Base-by-base conservation (phyloP, 2,329 filamentous ascomycete species). In the Apiospora arundinis region DNA sequence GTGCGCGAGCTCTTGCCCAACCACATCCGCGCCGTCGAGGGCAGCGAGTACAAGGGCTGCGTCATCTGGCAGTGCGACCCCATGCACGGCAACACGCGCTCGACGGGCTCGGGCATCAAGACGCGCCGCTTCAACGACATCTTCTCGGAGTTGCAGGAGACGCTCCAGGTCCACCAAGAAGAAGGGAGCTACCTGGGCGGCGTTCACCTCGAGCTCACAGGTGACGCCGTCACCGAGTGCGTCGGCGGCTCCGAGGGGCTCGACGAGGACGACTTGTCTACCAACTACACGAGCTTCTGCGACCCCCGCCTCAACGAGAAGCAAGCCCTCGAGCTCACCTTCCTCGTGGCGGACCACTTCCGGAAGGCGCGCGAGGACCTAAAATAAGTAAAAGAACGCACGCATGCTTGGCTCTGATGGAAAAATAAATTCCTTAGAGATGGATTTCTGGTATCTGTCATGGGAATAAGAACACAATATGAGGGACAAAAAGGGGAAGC, bases 11-110 rank as follows among this genome's bases (percentile, higher is more conserved):
- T 97, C 74, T 89, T 99, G 0, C 94, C 95, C 0, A 87, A 85
- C 11, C 96, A 98, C 82, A 98, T 99, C 80, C 90, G 92, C 75
- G 94, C 94, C 48, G 95, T 99, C 37, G 92, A 96, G 81, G 87
- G 87, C 76, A 95, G 93, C 71, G 94, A 91, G 82, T 91, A 90
- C 82, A 81, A 81, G 66, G 82, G 85, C 68, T 83, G 82, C 28
- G 94, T 97, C 4, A 94, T 98, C 76, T 98, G 95, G 95, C 96
- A 98, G 84, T 98, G 95, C 83, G 96, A 99, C 83, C 96, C 96
- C 28, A 99, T 99, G 96, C 96, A 99, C 83, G 96, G 96, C 74
- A 92, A 92, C 83, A 92, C 90, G 48, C 84, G 87, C 60, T 88
- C 89, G 25, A 95, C 93, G 0, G 88, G 90, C 0, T 85, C 89